phyloP scores from a whole-genome alignment of 2,329 filamentous ascomycete genomes.

The Trichoderma cornu-damae region DNA sequence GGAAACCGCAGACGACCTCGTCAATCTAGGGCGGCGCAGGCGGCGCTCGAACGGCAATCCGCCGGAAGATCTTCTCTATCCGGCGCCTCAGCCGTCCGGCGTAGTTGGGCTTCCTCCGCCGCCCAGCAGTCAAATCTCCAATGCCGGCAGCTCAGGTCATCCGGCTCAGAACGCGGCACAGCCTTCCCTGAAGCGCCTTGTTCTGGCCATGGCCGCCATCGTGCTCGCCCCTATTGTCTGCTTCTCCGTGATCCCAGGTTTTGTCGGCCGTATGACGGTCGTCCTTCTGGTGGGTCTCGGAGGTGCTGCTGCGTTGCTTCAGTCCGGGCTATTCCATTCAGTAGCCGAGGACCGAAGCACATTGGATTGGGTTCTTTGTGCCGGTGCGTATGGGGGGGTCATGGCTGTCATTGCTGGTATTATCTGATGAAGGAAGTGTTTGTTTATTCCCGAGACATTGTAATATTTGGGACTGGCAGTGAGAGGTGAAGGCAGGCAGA shows the following conservation, averaged over 20 bases:
- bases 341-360: conserved; percentile 21
- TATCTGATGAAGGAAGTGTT: background rate
- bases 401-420: conserved; percentile 30
- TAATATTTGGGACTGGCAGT: background rate
- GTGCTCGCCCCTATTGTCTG: conserved; percentile 54
- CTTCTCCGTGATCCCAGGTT: conserved; percentile 53
- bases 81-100: conserved; percentile 23
- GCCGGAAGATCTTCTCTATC: conserved; percentile 24
- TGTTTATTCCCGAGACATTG: too few relatives aligned
- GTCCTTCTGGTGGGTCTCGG: conserved; percentile 48
- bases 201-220: conserved; percentile 25
- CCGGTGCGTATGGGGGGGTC: conserved; percentile 32
- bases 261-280: conserved; percentile 53
- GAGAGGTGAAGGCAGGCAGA: too few relatives aligned
- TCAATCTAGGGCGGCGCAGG: conserved; percentile 33
- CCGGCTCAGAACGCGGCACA: background rate
- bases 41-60: conserved; percentile 12
- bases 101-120: conserved; percentile 13
- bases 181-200: conserved; percentile 11
- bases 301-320: conserved; percentile 32
- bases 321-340: conserved; percentile 24
- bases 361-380: conserved; percentile 26
- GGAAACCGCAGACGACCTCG: conserved; percentile 49
- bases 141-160: conserved; percentile 9
- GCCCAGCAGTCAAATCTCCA: conserved; percentile 13